These are phyloP conservation scores for Aspergillus pseudoglaucus DNA, from an alignment of 2,329 filamentous ascomycete species.

Conservation along the genomic window DNA sequence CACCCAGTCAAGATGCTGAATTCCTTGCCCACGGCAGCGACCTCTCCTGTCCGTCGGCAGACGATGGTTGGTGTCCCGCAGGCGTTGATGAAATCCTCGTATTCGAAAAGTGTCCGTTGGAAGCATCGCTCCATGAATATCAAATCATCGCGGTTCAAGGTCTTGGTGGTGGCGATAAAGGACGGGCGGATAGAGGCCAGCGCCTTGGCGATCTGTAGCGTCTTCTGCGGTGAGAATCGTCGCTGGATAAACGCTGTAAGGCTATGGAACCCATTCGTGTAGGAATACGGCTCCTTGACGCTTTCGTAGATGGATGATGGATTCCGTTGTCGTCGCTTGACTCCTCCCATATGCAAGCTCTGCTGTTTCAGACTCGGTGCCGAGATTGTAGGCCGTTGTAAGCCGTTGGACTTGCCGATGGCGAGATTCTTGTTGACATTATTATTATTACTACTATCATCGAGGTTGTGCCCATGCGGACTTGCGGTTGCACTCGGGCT, in stretches of 20 bases:
- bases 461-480: slow-evolving; percentile 42
- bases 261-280: slow-evolving; percentile 83
- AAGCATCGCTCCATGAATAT: slow-evolving; percentile 98
- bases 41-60: slow-evolving; percentile 83
- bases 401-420: slow-evolving; percentile 20
- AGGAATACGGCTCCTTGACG: slow-evolving; percentile 86
- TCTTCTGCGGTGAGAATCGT: slow-evolving; percentile 70
- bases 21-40: slow-evolving; percentile 93
- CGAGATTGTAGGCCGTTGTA: slow-evolving; percentile 34
- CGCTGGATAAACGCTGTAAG: slow-evolving; percentile 73
- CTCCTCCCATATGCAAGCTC: slow-evolving; percentile 25
- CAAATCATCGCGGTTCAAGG: slow-evolving; percentile 79
- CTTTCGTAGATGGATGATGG: slow-evolving; percentile 81
- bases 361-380: slow-evolving; percentile 40
- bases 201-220: slow-evolving; percentile 75
- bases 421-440: slow-evolving; percentile 14
- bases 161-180: slow-evolving; percentile 85
- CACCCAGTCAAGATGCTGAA: slow-evolving; percentile 94
- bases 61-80: slow-evolving; percentile 88
- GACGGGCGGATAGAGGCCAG: slow-evolving; percentile 85
- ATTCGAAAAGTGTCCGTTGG: slow-evolving; percentile 85
- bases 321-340: slow-evolving; percentile 56
- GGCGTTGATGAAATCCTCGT: slow-evolving; percentile 84
- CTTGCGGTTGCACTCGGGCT: slow-evolving; percentile 54
- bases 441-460: slow-evolving; percentile 21